Evolutionary conservation across 78 protist species (phyloP), one percentile per base, ranked within the genome.

Genomic region (Blattamonas nauphoetae): DNA sequence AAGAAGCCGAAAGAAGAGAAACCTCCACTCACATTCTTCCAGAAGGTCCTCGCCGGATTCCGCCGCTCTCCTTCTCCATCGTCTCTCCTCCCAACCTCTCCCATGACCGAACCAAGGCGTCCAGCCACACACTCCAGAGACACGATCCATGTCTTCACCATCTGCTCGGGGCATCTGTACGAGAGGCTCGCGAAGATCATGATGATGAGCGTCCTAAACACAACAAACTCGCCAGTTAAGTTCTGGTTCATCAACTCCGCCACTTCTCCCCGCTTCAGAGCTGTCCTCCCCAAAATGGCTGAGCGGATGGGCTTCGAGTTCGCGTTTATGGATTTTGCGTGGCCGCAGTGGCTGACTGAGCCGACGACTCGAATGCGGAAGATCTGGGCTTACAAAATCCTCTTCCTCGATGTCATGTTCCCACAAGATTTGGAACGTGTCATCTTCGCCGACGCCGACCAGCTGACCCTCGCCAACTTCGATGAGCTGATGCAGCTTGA

Each of bases 361-460:
- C 91, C 80, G 45, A 3, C 36, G 21, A 36, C 11, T 1, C 78
- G 82, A n/a, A 85, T 81, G 35, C 90, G 91, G 34, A n/a, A 11
- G 2, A 84, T 89, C 84, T 89, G 91, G 91, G 91, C 89, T 1
- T 45, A 80, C 78, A 89, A 89, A 81, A 44, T 89, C 81, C 89
- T 89, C 21, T 89, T 89, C 42, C 83, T 89, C 11, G 91, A 89
- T 36, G 91, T 89, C 64, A 36, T 89, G 1, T 89, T 89, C 80
- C 91, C 91, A 1, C 45, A 38, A 21, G 3, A 3, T 35, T 85
- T 89, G 42, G 84, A 86, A 1, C 36, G 91, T 33, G 3, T 85
- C 2, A 89, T 89, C 38, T 89, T 85, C 36, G 78, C 82, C 41
- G 91, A 89, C 38, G 89, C 91, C 1, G 91, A 89, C 78, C 86